phyloP scores from a whole-genome alignment of 2,329 filamentous ascomycete genomes.

The Exserohilum turcica region DNA sequence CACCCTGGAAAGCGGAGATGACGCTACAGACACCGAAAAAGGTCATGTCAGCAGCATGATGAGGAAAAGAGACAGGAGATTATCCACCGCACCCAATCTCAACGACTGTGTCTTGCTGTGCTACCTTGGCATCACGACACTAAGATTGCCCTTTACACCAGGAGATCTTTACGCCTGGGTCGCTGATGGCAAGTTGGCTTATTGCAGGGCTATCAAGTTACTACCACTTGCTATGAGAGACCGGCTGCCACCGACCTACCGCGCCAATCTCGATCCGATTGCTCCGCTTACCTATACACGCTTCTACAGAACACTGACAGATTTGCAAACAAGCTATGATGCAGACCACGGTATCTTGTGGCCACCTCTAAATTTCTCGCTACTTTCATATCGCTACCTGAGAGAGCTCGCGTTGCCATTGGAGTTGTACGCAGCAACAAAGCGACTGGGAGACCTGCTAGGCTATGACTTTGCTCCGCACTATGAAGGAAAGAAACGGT shows the following conservation, averaged over 20 bases:
- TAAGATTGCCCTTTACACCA: conserved; percentile 76
- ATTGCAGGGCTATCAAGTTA: conserved; percentile 64
- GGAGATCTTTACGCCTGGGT: conserved; percentile 74
- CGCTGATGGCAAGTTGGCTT: conserved; percentile 70
- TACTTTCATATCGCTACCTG: conserved; percentile 72
- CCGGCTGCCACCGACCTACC: conserved; percentile 67
- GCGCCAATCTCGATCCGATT: conserved; percentile 62
- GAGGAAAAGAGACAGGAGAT: conserved; percentile 48
- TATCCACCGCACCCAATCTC: conserved; percentile 65
- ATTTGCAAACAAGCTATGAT: conserved; percentile 67
- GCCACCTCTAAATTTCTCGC: conserved; percentile 72
- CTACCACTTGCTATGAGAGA: conserved; percentile 69
- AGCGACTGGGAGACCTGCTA: conserved; percentile 60
- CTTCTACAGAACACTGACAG: conserved; percentile 68
- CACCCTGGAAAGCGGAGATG: conserved; percentile 57
- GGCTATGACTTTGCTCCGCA: conserved; percentile 64
- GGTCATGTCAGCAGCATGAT: conserved; percentile 34
- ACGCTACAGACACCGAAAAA: conserved; percentile 43
- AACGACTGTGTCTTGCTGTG: conserved; percentile 77
- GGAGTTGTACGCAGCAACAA: conserved; percentile 66
- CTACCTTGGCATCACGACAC: conserved; percentile 76
- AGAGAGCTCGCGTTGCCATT: conserved; percentile 75
- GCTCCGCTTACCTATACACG: conserved; percentile 56
- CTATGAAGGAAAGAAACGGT: conserved; percentile 33
- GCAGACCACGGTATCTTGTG: conserved; percentile 71